These are phyloP conservation scores for Holtermanniella nyarrowii DNA, from an alignment of 768 basidiomycete genomes.

Conservation along the genomic window DNA sequence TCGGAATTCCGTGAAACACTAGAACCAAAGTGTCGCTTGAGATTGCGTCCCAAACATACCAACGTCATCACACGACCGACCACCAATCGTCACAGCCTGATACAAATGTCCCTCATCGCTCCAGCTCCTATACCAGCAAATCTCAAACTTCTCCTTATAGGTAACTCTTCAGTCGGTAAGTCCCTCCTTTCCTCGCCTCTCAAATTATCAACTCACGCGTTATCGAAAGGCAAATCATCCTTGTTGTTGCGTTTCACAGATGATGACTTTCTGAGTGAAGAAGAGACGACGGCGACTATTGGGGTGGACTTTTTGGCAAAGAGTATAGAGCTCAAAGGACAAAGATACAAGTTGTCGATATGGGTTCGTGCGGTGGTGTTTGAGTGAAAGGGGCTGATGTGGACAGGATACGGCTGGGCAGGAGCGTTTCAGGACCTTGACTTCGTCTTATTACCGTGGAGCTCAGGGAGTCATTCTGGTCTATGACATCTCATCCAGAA, in stretches of 20 bases:
- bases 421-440: constrained; percentile 91
- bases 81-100: background rate
- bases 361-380: constrained; percentile 56
- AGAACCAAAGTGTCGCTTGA: too few relatives aligned
- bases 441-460: constrained; percentile 81
- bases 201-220: background rate
- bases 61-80: too few relatives aligned
- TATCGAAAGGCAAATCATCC: constrained; percentile 45
- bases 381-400: background rate
- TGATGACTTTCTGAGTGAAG: constrained; percentile 78
- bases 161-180: constrained; percentile 61
- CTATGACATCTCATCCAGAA: constrained; percentile 86
- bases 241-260: constrained; percentile 90
- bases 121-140: constrained; percentile 8
- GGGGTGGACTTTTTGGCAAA: constrained; percentile 44
- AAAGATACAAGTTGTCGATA: constrained; percentile 67
- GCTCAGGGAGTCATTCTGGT: constrained; percentile 52
- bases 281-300: constrained; percentile 45
- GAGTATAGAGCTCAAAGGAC: constrained; percentile 37
- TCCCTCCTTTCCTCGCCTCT: constrained; percentile 41
- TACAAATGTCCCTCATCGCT: background rate
- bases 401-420: constrained; percentile 89
- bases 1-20: too few relatives aligned
- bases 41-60: too few relatives aligned
- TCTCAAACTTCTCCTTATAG: constrained; percentile 40